Base-by-base conservation (phyloP, 169 alveolate species). In the Plasmodium sp. region DNA sequence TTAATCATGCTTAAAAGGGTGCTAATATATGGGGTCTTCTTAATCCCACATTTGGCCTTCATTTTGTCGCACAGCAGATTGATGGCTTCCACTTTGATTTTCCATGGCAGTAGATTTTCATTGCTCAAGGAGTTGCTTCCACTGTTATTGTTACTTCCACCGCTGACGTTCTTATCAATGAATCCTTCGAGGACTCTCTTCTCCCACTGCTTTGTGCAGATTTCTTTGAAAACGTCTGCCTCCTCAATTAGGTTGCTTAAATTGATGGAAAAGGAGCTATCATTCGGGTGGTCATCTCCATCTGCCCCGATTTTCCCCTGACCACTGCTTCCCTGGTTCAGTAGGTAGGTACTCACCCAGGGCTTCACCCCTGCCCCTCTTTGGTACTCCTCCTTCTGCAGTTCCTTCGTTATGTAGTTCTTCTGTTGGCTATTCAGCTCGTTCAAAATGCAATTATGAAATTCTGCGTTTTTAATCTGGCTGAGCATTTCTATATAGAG, bases 201-300 rank as follows among this genome's bases (percentile, higher is more conserved):
- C 71, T 91, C 95, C 95, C 95, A 91, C 51, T 91, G 92, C 75
- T 91, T 91, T 67, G 95, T 81, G n/a, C 95, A 91, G 14, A 91
- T 54, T 5, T 91, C 92, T 41, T 72, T 91, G 43, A 91, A 91
- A 36, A 91, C 79, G 39, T 91, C 95, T 1, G 77, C 41, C 81
- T 91, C 95, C 14, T 91, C 95, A 33, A 91, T 48, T 27, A 81
- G 14, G 45, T 77, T 36, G 3, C 22, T 39, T 84, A 48, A 5
- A 27, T 45, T 7, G n/a, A 45, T 18, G 3, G 5, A 12, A n/a
- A 84, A 84, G 3, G 54, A 14, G 39, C 18, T 81, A 34, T 90
- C 56, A 41, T 16, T 12, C 12, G 14, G 16, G 0, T 71, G 36
- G 3, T 72, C 45, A 9, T 43, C 18, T 45, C 48, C 73, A 58